Base-by-base conservation (phyloP, 2,329 filamentous ascomycete species). In the Penicillium verrucosum region DNA sequence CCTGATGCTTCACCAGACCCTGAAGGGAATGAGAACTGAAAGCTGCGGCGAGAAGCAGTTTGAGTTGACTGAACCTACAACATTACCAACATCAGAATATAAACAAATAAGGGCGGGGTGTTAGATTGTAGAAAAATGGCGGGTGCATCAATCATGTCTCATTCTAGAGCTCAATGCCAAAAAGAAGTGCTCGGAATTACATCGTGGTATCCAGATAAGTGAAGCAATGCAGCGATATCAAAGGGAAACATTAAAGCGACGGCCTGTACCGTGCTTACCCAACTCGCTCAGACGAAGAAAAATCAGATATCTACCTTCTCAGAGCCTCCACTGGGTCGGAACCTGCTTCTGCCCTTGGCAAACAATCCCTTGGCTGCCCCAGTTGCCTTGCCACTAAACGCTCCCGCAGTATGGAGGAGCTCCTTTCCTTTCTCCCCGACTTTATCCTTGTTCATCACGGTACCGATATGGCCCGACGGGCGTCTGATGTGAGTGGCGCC, bases 351-450 rank as follows among this genome's bases (percentile, higher is more conserved):
- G 65, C 92, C 90, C 78, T 96, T 96, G 63, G 89, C 91, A 73
- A 97, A 87, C 62, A 97, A 76, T 51, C 92, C 93, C 78, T 96
- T 96, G 47, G 92, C 92, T 57, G 91, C 90, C 71, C 90, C 92
- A 61, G 84, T 83, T 32, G 85, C 86, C 68, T 87, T 88, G 25
- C 85, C 85, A 58, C 86, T 83, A 57, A 88, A 78, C 18, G 85
- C 77, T 51, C 90, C 91, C 53, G 92, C 92, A 23, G 88, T 88
- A 63, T 94, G 89, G 70, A 97, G 82, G 29, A 97, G 78, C 67
- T 95, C 92, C 77, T 96, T 97, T 72, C 92, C 87, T 78, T 92
- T 93, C 38, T 87, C 83, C 65, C 90, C 89, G 71, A 92, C 84
- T 68, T 89, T 85, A 62, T 83, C 80, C 59, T 82, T 76, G 47